phyloP scores from a whole-genome alignment of 768 basidiomycete genomes.

The Amanita inopinata region DNA sequence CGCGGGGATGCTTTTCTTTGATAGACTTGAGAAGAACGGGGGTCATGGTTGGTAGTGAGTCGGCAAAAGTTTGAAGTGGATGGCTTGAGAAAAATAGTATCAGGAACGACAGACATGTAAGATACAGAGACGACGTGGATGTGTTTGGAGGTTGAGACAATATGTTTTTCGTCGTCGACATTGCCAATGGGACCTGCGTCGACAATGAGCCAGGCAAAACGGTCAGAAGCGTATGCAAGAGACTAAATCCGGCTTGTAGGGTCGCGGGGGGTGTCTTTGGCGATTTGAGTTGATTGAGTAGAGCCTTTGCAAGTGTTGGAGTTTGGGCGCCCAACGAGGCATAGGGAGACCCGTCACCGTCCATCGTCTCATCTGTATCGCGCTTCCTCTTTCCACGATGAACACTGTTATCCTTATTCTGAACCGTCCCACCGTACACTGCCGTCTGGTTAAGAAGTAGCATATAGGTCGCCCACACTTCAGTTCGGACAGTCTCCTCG shows the following conservation, averaged over 20 bases:
- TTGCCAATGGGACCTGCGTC: constrained; percentile 52
- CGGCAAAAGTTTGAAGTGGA: constrained; percentile 44
- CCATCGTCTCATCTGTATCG: constrained; percentile 58
- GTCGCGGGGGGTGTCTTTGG: constrained; percentile 69
- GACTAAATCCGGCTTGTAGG: constrained; percentile 76
- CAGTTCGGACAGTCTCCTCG: constrained; percentile 88
- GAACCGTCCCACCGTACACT: constrained; percentile 61
- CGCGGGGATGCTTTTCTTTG: constrained; percentile 78
- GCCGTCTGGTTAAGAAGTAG: constrained; percentile 76
- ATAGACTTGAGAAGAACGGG: constrained; percentile 68
- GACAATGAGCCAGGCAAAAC: constrained; percentile 83
- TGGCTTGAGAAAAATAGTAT: constrained; percentile 72
- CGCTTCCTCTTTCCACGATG: constrained; percentile 68
- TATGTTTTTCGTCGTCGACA: constrained; percentile 52
- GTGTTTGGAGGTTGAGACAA: constrained; percentile 62
- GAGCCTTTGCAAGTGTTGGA: constrained; percentile 65
- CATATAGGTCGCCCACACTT: constrained; percentile 84
- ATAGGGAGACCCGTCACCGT: constrained; percentile 68
- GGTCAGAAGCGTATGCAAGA: constrained; percentile 65
- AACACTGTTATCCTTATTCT: constrained; percentile 39
- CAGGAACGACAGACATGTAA: constrained; percentile 81
- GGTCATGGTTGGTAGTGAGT: constrained; percentile 56
- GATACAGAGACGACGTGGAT: constrained; percentile 72
- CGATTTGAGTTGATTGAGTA: constrained; percentile 65
- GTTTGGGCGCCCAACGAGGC: constrained; percentile 67